phyloP scores from a whole-genome alignment of 768 basidiomycete species.

The Hortiboletus campestris region DNA sequence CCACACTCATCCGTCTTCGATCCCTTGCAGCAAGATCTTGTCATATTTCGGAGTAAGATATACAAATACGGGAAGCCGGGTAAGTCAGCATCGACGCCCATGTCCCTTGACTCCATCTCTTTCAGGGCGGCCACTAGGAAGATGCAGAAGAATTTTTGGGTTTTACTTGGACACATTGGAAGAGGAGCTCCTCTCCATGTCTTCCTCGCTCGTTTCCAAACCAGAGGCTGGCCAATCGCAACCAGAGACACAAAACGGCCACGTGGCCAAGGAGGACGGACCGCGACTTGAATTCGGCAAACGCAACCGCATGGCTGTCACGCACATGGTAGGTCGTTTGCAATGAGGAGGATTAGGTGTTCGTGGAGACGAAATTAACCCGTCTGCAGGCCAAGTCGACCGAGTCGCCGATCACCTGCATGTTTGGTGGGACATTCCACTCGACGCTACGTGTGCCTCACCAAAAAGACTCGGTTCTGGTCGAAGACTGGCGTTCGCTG shows the following conservation, averaged over 20 bases:
- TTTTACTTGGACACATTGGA: conserved; percentile 94
- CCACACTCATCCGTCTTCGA: too few relatives aligned
- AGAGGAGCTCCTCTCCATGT: conserved; percentile 80
- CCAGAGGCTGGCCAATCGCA: conserved; percentile 24
- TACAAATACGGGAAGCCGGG: too few relatives aligned
- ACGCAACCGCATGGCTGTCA: conserved; percentile 76
- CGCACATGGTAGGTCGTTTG: conserved; percentile 62
- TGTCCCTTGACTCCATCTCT: conserved; percentile 1
- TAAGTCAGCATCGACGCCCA: too few relatives aligned
- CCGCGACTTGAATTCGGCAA: conserved; percentile 95
- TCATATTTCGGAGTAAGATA: too few relatives aligned
- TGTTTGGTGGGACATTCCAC: conserved; percentile 93
- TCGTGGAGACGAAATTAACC: neutral
- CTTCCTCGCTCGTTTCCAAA: conserved; percentile 48
- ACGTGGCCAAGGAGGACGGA: conserved; percentile 47
- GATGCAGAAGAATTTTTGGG: conserved; percentile 99
- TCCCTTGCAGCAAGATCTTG: too few relatives aligned
- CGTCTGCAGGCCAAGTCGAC: conserved; percentile 61
- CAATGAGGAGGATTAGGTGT: neutral
- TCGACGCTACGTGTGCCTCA: conserved; percentile 79
- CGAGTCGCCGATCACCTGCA: conserved; percentile 85
- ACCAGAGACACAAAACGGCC: conserved; percentile 8
- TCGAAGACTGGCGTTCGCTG: conserved; percentile 90
- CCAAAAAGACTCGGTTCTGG: conserved; percentile 80
- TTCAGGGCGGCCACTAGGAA: conserved; percentile 88